These are phyloP conservation scores for Golubevia sp. DNA, from an alignment of 1,284 basidiomycete species.

Conservation along the genomic window DNA sequence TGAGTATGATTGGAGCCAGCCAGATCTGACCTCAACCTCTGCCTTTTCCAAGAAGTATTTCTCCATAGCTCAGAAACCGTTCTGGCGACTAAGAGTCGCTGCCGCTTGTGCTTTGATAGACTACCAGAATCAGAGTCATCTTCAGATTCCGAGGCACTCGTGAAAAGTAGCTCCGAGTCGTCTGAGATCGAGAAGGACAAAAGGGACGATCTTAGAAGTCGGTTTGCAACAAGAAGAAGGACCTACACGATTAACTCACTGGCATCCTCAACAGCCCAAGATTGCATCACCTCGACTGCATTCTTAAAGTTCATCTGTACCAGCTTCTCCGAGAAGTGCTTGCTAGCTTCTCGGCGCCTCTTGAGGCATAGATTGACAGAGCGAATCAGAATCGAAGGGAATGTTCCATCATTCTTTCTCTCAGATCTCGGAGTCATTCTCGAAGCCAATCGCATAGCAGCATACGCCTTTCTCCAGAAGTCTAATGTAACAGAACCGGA, in stretches of 20 bases:
- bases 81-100: not conserved
- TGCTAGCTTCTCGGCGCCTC: no score
- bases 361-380: not conserved
- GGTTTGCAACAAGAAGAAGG: not conserved
- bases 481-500: not conserved
- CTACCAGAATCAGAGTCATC: not conserved
- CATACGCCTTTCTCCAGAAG: not conserved
- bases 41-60: not conserved
- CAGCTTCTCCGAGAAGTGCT: no score
- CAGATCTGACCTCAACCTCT: not conserved
- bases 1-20: not conserved
- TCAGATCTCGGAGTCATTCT: not conserved
- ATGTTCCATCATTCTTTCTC: not conserved
- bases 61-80: not conserved
- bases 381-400: not conserved
- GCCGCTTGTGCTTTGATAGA: not conserved
- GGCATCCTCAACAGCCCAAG: not conserved
- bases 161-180: not conserved
- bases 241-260: not conserved
- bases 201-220: not conserved
- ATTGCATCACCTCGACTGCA: not conserved
- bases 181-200: not conserved
- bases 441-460: not conserved
- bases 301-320: not conserved
- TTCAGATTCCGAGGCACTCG: not conserved